These are phyloP conservation scores for Bolboschoenoplectus hybrid DNA, from an alignment of 202 grass and related monocot species.

Conservation along the genomic window DNA sequence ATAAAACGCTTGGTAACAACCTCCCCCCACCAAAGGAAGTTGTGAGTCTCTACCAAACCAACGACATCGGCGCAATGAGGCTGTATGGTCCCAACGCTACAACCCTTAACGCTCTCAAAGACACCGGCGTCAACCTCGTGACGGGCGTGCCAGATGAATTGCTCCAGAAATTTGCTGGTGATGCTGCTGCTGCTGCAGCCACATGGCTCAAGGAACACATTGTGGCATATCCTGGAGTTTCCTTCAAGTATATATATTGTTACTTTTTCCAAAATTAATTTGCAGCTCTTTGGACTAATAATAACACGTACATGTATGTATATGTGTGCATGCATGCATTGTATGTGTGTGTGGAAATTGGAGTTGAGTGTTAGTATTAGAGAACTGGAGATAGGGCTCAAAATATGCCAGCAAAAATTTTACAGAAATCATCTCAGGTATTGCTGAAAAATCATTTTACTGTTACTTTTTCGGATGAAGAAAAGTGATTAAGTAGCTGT, in stretches of 20 bases:
- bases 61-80: conserved; percentile 50
- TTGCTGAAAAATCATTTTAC: too few relatives aligned
- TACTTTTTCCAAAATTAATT: background rate
- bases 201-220: conserved; percentile 64
- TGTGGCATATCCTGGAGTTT: conserved; percentile 46
- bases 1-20: conserved; percentile 63
- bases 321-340: too few relatives aligned
- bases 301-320: conserved; percentile 33
- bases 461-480: too few relatives aligned
- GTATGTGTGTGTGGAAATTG: too few relatives aligned
- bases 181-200: background rate
- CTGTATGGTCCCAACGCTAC: conserved; percentile 52
- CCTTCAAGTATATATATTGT: conserved; percentile 51
- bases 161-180: conserved; percentile 38
- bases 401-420: too few relatives aligned
- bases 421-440: too few relatives aligned
- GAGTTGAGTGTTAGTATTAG: too few relatives aligned
- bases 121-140: conserved; percentile 47
- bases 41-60: conserved; percentile 45
- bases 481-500: too few relatives aligned
- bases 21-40: conserved; percentile 50
- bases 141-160: conserved; percentile 54
- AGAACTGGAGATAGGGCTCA: too few relatives aligned
- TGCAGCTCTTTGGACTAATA: too few relatives aligned
- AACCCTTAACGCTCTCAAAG: conserved; percentile 46